Evolutionary conservation across 1,139 yeast species (phyloP), one percentile per base, ranked within the genome.

Genomic region (Lodderomyces margitis): DNA sequence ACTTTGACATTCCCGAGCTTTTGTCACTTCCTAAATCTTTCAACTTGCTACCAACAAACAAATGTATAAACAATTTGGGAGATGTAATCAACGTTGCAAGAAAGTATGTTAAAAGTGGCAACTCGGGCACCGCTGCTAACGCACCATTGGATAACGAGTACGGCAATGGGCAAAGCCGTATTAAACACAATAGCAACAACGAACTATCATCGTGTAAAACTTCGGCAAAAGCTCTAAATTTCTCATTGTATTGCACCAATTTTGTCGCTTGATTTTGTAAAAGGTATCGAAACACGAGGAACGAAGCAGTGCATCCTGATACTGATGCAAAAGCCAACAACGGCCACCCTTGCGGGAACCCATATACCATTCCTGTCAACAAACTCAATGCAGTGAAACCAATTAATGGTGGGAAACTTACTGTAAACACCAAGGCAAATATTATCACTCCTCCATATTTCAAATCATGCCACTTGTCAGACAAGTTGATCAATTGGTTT

Each of bases 111-210:
- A 61, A 46, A 1, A 81, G 66, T 0, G 83, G 70, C 14, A 89
- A 72, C 23, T 87, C 84, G 0, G 95, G 96, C 17, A 91, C 77
- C 3, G 92, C 84, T 5, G 95, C 92, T 50, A 92, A 71, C 0
- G 95, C 97, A 4, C 97, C 98, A 56, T 92, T 92, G 0, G 95
- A 84, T 34, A 91, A 67, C 3, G 96, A 87, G 58, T 91, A 92
- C 0, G 98, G 98, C 53, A 91, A 75, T 0, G 98, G 98, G 53
- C 97, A 88, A 45, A 91, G 63, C 43, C 97, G 70, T 35, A 92
- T 75, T 58, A 91, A 70, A 42, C 83, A 75, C 42, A 92, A 64
- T 34, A 92, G 62, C 47, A 80, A 59, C 46, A 89, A 74, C 45
- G 87, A 82, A 34, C 64, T 62, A 47, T 82, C 85, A 50, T 82